Evolutionary conservation across 495 filamentous ascomycete genomes (phyloP), one percentile per base, ranked within the genome.

Genomic region (Aspergillus asperescens): DNA sequence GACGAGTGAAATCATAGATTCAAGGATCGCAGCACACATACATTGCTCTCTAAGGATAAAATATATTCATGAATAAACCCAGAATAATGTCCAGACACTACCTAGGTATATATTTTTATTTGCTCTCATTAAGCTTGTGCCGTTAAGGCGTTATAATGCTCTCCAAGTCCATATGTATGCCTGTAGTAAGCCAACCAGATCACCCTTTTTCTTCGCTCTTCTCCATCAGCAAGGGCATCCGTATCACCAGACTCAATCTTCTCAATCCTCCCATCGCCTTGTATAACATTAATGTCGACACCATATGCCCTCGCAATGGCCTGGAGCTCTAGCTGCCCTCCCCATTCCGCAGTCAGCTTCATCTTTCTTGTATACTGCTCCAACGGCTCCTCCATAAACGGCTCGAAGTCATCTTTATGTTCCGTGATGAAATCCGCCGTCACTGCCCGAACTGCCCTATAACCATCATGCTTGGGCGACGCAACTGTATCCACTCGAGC

Each of bases 131-230:
- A 65, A 4, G 54, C 40, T 24, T 60, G 49, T 52, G 66, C 69
- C 29, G 60, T 54, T 25, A 98, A 71, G 19, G 91, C 95, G 63
- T 97, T 98, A 71, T 96, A 98, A 72, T 98, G 93, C 76, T 96
- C 92, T 10, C 93, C 93, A 15, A 97, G 72, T 2, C 90, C 90
- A 72, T 89, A 96, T 46, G 84, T 83, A 72, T 96, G 90, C 54
- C 86, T 76, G 70, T 97, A 97, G 69, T 97, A 98, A 19, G 89
- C 91, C 68, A 98, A 69, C 93, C 93, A 98, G 25, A 96, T 75
- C 16, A 72, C 62, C 35, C 69, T 62, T 38, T 58, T 68, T n/a
- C 41, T 54, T 52, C 62, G 62, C 37, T 72, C 66, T 55, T 77
- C 73, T 32, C 77, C 76, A 37, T 78, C 76, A 43, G 73, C 70